Percentiles rank a stretch among this genome's conserved stretches.
phyloP scores from a whole-genome alignment of 169 alveolate species.

The Blepharisma undulans region DNA sequence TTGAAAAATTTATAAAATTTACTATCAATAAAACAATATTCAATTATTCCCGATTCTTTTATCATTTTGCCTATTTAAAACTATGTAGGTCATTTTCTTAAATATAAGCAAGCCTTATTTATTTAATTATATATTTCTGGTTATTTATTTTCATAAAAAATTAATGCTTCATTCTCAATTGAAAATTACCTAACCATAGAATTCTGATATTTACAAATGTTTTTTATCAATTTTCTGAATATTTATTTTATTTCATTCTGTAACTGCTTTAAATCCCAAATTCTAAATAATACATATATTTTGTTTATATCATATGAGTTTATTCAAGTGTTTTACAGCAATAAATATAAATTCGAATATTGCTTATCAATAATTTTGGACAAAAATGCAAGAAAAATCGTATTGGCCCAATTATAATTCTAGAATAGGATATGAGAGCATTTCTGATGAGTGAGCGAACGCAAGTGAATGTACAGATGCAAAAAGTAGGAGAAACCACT shows the following conservation, averaged over 20 bases:
- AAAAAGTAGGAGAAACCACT: not conserved
- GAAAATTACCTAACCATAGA: too few relatives aligned
- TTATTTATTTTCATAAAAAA: not conserved
- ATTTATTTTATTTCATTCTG: not conserved
- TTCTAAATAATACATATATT: too few relatives aligned
- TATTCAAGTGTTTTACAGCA: not conserved
- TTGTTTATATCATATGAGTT: not conserved
- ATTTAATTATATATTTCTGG: too few relatives aligned
- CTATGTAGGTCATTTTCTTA: not conserved
- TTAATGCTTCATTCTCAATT: too few relatives aligned
- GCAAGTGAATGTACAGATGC: not conserved
- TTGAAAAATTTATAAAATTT: too few relatives aligned
- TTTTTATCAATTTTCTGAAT: too few relatives aligned
- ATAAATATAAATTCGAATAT: not conserved
- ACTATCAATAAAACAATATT: too few relatives aligned
- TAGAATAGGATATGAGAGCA: not conserved
- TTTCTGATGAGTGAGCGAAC: not conserved
- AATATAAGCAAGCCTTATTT: not conserved
- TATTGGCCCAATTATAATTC: not conserved
- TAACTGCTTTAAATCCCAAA: not conserved
- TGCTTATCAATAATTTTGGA: not conserved
- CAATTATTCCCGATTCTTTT: too few relatives aligned
- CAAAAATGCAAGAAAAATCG: not conserved
- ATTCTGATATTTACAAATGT: not conserved
- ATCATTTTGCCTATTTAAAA: too few relatives aligned